Evolutionary conservation across 805 yeast genomes (phyloP).

Genomic region (Maudiozyma barnettii): DNA sequence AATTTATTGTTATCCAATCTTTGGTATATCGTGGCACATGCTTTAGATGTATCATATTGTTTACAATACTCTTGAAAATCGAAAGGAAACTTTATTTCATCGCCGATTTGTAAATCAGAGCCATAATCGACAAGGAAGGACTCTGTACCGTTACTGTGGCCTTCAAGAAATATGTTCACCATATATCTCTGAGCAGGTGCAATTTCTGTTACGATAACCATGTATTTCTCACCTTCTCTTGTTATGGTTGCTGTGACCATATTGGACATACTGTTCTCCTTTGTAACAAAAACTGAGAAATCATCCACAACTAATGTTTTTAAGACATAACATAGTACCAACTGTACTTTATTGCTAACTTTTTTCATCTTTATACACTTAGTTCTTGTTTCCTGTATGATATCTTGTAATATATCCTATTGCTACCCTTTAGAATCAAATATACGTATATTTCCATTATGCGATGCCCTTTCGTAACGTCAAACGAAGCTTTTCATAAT

Average conservation of each 20-base stretch:
- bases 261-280: background rate
- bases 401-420: background rate
- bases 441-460: too few species aligned
- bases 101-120: background rate
- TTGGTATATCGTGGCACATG: background rate
- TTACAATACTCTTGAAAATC: background rate
- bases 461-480: too few species aligned
- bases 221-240: background rate
- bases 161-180: background rate
- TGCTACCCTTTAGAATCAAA: background rate
- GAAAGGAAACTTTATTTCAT: background rate
- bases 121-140: background rate
- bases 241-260: background rate
- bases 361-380: background rate
- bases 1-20: background rate
- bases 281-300: background rate
- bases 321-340: background rate
- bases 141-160: background rate
- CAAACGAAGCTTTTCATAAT: too few species aligned
- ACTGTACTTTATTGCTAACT: background rate
- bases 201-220: background rate
- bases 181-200: background rate
- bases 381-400: background rate
- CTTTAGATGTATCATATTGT: background rate
- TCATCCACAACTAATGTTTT: background rate